Conservation (phyloP, 768 basidiomycete species). For the Chalciporus piperatus region DNA sequence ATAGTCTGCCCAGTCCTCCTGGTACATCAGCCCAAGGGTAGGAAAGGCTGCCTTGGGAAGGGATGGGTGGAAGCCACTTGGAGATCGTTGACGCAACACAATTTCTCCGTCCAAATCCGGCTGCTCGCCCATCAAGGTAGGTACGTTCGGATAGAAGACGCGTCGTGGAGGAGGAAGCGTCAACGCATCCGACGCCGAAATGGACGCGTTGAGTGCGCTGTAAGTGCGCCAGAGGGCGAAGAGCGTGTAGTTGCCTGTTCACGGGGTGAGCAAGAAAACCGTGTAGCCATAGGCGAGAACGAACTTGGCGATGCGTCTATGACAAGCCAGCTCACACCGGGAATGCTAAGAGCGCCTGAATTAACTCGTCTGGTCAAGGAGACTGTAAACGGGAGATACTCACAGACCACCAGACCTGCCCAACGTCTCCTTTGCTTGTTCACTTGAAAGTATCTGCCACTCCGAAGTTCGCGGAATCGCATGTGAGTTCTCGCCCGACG, state of each 20-base stretch:
- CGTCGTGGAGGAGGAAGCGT: slow-evolving; percentile 67
- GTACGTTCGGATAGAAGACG: slow-evolving; percentile 69
- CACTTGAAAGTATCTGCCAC: slow-evolving; percentile 58
- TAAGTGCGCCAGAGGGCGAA: slow-evolving; percentile 78
- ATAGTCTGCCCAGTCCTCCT: slow-evolving; percentile 78
- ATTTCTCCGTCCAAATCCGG: slow-evolving; percentile 32
- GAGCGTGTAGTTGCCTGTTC: slow-evolving; percentile 61
- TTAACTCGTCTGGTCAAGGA: background rate
- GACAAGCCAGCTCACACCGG: slow-evolving; percentile 68
- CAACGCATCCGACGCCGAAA: slow-evolving; percentile 43
- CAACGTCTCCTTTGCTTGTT: slow-evolving; percentile 46
- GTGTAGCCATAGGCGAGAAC: slow-evolving; percentile 18
- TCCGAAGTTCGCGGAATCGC: slow-evolving; percentile 46
- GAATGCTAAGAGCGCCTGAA: slow-evolving; percentile 42
- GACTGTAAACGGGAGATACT: slow-evolving; percentile 21
- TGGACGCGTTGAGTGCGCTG: slow-evolving; percentile 53
- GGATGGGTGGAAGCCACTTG: slow-evolving; percentile 69
- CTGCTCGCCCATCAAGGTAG: slow-evolving; percentile 48
- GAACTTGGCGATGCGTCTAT: slow-evolving; percentile 50
- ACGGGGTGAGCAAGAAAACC: slow-evolving; percentile 1
- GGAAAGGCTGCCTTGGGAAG: slow-evolving; percentile 76
- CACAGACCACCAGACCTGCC: slow-evolving; percentile 56
- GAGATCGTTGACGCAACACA: slow-evolving; percentile 41
- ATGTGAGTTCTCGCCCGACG: slow-evolving; percentile 31
- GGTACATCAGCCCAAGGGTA: slow-evolving; percentile 60